These are phyloP conservation scores for Xylaria sp. DNA, from an alignment of 2,329 filamentous ascomycete genomes.

Conservation along the genomic window DNA sequence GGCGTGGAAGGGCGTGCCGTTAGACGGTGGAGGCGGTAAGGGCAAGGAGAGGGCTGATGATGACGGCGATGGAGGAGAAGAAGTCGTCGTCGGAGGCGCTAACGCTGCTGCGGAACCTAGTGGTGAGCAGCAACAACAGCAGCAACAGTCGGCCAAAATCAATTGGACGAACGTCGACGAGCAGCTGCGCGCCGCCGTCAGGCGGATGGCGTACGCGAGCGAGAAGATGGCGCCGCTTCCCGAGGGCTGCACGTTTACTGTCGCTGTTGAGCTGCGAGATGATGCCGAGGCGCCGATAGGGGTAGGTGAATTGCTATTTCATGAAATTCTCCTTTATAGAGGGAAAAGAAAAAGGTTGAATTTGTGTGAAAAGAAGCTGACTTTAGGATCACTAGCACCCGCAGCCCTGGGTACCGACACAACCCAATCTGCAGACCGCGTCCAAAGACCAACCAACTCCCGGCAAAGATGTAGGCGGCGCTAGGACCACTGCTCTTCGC, in stretches of 20 bases:
- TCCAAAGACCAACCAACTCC: conserved; percentile 48
- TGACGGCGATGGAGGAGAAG: conserved; percentile 43
- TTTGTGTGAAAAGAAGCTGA: conserved; percentile 24
- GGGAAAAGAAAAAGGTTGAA: background rate
- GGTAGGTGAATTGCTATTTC: conserved; percentile 54
- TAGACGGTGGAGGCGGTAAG: conserved; percentile 39
- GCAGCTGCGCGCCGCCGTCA: conserved; percentile 75
- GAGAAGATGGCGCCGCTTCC: conserved; percentile 69
- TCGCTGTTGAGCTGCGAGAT: conserved; percentile 78
- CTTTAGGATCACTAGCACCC: conserved; percentile 58
- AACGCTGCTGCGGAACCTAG: conserved; percentile 4
- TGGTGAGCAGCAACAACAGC: background rate
- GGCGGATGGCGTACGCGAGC: conserved; percentile 69
- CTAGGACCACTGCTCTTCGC: conserved; percentile 61
- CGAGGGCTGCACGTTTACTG: conserved; percentile 75
- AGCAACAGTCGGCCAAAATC: conserved; percentile 42
- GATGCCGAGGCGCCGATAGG: conserved; percentile 68
- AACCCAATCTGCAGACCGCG: conserved; percentile 58
- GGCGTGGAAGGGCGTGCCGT: conserved; percentile 53
- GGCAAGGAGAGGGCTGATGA: conserved; percentile 44
- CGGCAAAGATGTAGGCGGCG: conserved; percentile 52
- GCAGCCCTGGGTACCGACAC: conserved; percentile 69
- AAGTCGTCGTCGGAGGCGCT: conserved; percentile 29
- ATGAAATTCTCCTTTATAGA: background rate
- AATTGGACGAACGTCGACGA: conserved; percentile 74